Base-by-base conservation (phyloP, 306 rosid species). In the Gynostemma pentaphyllum region DNA sequence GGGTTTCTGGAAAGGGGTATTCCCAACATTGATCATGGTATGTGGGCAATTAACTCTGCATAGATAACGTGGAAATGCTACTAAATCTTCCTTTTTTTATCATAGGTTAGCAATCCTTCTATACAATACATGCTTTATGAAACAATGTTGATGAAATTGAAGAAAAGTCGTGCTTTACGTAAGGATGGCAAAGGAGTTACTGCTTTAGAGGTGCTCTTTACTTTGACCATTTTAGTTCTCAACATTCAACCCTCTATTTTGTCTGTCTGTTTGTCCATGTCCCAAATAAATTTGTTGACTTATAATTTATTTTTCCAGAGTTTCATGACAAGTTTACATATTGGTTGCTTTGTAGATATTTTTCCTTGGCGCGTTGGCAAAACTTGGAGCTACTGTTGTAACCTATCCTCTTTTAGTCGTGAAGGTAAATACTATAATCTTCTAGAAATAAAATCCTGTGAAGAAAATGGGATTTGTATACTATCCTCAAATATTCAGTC, bases 101-200 rank as follows among this genome's bases (percentile, higher is more conserved):
- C 53, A 67, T 83, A 92, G 98, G 98, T 92, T 50, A 86, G 98
- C 78, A 92, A 92, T 72, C 98, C 98, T 71, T 86, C 98, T 72
- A 86, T 92, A 48, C 98, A 92, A 68, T 92, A 85, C 84, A 92
- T 92, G 98, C 78, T 88, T 80, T 92, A 88, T 70, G 98, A 92
- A 86, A 74, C 94, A 72, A 76, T 92, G 94, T 55, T 88, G 72
- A 60, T 49, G 54, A 78, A 85, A 73, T 76, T 92, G 76, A 92
- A 85, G 82, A 79, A 74, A 74, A 75, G 78, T 19, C 88, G 70
- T 36, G 78, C 75, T 48, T 68, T 19, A 74, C 74, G 39, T 62
- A 76, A 82, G 71, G 74, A 56, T 59, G 57, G 62, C 65, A 69
- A 52, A 18, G 83, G 84, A 22, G 69, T 86, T 62, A 76, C 98